Conservation (phyloP, 306 rosid genomes). For the Pterocarpus santalinus region DNA sequence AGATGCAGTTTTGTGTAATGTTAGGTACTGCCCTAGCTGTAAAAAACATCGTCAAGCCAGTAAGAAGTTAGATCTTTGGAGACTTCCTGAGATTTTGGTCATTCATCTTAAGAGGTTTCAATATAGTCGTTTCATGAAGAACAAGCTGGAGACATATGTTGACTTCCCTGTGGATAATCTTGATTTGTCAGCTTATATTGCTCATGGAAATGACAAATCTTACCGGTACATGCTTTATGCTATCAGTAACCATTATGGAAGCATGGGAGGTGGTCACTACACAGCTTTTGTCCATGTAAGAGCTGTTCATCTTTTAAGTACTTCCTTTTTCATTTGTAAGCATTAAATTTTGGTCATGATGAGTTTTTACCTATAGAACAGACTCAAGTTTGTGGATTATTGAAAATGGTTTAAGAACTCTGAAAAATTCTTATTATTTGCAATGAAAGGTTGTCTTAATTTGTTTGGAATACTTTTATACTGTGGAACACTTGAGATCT, state of each 20-base stretch:
- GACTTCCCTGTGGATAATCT: constrained; percentile 92
- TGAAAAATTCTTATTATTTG: neutral
- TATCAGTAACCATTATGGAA: constrained; percentile 93
- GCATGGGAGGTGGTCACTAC: constrained; percentile 99
- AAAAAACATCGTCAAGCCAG: constrained; percentile 90
- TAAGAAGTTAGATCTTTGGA: constrained; percentile 98
- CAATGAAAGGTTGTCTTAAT: neutral
- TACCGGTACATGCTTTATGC: constrained; percentile 90
- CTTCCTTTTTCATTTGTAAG: constrained; percentile 5
- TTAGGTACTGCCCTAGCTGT: constrained; percentile 95
- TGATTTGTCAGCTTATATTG: constrained; percentile 84
- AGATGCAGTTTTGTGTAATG: constrained; percentile 40
- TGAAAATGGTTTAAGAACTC: constrained; percentile 5
- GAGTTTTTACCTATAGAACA: constrained; percentile 25
- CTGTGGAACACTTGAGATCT: neutral
- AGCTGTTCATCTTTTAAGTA: constrained; percentile 33
- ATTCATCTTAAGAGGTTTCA: constrained; percentile 98
- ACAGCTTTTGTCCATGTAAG: constrained; percentile 99
- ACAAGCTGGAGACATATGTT: constrained; percentile 93
- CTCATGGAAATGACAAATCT: constrained; percentile 62
- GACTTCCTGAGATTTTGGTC: constrained; percentile 98
- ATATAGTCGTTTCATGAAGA: constrained; percentile 88
- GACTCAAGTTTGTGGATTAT: neutral
- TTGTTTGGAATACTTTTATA: constrained; percentile 16
- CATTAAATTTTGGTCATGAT: constrained; percentile 28